Percentiles rank a stretch among this genome's conserved stretches.
phyloP scores from a whole-genome alignment of 805 yeast species.

The Candida multigemmis region DNA sequence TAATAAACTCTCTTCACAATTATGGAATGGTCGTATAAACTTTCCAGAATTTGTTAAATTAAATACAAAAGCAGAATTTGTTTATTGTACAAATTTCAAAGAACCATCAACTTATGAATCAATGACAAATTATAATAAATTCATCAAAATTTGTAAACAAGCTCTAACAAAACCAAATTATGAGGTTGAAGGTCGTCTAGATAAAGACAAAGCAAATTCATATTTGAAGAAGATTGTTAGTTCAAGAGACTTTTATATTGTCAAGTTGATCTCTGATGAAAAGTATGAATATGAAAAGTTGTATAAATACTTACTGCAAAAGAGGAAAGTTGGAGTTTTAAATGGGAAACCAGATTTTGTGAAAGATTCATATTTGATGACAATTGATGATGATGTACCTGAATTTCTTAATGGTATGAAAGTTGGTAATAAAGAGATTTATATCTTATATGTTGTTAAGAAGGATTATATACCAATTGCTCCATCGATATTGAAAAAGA shows the following conservation, averaged over 20 bases:
- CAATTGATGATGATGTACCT: slow-evolving; percentile 24
- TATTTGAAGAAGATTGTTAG: slow-evolving; percentile 41
- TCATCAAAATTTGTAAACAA: slow-evolving; percentile 17
- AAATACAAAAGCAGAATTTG: slow-evolving; percentile 24
- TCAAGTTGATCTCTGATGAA: slow-evolving; percentile 15
- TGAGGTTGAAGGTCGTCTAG: slow-evolving; percentile 57
- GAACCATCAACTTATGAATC: slow-evolving; percentile 9
- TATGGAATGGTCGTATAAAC: slow-evolving; percentile 41
- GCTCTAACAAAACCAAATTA: slow-evolving; percentile 20
- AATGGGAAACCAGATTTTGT: slow-evolving; percentile 39
- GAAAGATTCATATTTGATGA: slow-evolving; percentile 56
- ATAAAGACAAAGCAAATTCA: slow-evolving; percentile 40
- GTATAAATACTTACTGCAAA: slow-evolving; percentile 34
- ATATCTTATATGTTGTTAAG: slow-evolving; percentile 27
- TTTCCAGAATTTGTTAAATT: slow-evolving; percentile 44
- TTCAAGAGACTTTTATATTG: slow-evolving; percentile 45
- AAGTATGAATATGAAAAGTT: slow-evolving; percentile 19
- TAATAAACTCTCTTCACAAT: slow-evolving; percentile 4
- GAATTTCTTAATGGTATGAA: slow-evolving; percentile 4
- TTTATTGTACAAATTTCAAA: slow-evolving; percentile 21
- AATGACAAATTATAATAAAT: slow-evolving; percentile 12
- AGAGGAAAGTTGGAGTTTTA: slow-evolving; percentile 52
- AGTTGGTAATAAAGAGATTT: slow-evolving; percentile 13
- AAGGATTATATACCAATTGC: slow-evolving; percentile 20
- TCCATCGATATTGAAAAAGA: not conserved